Percentiles rank a stretch among this genome's conserved stretches.
Conservation (phyloP, 371 early-diverging fungal species). For the Lichtheimia hyalospora region DNA sequence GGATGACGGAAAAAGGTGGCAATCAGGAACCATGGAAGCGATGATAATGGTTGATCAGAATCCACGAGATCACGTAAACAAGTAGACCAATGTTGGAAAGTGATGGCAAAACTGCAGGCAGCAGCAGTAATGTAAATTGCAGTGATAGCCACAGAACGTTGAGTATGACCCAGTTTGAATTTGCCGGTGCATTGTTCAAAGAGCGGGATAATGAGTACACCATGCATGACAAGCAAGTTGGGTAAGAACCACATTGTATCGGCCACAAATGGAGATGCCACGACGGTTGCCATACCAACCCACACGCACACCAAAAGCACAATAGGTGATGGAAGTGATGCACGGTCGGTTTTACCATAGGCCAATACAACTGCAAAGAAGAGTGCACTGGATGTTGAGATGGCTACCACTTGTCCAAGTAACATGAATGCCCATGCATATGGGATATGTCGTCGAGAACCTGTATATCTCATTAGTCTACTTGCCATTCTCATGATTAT, state of each 20-base stretch:
- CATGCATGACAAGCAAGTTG: constrained; percentile 39
- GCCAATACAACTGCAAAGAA: constrained; percentile 37
- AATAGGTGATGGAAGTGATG: constrained; percentile 2
- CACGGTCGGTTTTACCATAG: not conserved
- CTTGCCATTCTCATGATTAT: not conserved
- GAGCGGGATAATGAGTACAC: constrained; percentile 27
- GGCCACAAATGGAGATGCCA: constrained; percentile 29
- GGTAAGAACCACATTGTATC: constrained; percentile 19
- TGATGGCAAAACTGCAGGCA: constrained; percentile 31
- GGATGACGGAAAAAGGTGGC: constrained; percentile 33
- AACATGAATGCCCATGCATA: constrained; percentile 43
- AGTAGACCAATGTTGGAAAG: constrained; percentile 21
- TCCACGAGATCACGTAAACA: constrained; percentile 6
- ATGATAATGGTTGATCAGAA: too few species aligned
- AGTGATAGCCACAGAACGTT: constrained; percentile 4
- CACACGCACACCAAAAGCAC: constrained; percentile 8
- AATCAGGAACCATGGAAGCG: not conserved
- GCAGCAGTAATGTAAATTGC: constrained; percentile 29
- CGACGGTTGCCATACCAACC: constrained; percentile 25
- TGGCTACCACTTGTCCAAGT: constrained; percentile 43
- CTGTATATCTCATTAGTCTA: constrained; percentile 12
- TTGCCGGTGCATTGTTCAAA: constrained; percentile 1
- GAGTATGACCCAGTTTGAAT: not conserved
- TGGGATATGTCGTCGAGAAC: constrained; percentile 31
- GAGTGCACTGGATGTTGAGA: constrained; percentile 33